These are phyloP conservation scores for Hordeum pubiflorum DNA, from an alignment of 202 grass and related monocot species.

Conservation along the genomic window DNA sequence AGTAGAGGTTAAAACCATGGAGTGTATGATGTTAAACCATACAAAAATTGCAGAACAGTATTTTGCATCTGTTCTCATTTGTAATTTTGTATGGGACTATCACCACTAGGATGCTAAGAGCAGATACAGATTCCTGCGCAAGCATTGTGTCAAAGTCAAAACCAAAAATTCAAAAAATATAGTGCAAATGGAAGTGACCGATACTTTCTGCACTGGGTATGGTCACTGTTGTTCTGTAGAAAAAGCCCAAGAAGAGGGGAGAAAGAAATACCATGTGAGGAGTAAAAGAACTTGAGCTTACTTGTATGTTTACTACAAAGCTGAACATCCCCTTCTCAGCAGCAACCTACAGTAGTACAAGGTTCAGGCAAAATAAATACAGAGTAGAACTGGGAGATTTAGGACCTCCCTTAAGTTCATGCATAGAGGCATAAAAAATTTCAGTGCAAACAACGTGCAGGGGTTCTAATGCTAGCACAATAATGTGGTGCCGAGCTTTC, in stretches of 20 bases:
- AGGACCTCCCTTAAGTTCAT: neutral
- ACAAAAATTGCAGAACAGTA: neutral
- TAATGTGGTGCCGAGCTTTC: neutral
- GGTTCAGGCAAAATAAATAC: slow-evolving; percentile 18
- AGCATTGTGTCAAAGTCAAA: neutral
- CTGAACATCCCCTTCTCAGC: slow-evolving; percentile 87
- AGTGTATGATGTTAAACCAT: neutral
- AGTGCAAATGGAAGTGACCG: neutral
- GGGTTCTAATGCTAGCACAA: neutral
- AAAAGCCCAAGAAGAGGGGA: neutral
- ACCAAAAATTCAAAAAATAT: neutral
- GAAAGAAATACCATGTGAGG: neutral
- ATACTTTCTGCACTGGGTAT: neutral
- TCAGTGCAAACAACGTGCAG: neutral
- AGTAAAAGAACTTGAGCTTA: slow-evolving; percentile 35
- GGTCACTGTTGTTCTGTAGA: slow-evolving; percentile 13
- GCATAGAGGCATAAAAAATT: neutral
- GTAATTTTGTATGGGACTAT: neutral
- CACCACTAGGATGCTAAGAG: neutral
- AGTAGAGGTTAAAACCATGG: neutral
- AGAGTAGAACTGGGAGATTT: neutral
- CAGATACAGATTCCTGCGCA: neutral
- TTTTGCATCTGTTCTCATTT: neutral
- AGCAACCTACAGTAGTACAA: slow-evolving; percentile 54
- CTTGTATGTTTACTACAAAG: slow-evolving; percentile 86